Percentiles rank a stretch among this genome's conserved stretches.
Conservation (phyloP, 176 grass and related monocot species). For the Musa beccarii region DNA sequence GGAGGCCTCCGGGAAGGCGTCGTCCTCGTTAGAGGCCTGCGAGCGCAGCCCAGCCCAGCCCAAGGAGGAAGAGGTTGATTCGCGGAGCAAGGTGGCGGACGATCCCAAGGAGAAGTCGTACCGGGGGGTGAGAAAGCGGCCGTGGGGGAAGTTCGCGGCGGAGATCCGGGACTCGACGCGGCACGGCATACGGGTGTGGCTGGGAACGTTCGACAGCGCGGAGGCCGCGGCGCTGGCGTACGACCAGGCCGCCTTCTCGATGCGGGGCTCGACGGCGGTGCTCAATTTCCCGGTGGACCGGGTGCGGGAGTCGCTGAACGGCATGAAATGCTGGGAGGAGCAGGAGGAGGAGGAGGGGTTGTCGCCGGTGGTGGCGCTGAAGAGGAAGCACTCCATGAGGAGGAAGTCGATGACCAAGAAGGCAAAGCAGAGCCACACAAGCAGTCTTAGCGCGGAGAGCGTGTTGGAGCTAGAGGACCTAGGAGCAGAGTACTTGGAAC, state of each 20-base stretch:
- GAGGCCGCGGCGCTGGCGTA: slow-evolving; percentile 73
- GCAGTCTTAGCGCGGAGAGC: slow-evolving; percentile 8
- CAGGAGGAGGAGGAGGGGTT: background rate
- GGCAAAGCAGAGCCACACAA: slow-evolving; percentile 20
- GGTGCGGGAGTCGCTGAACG: slow-evolving; percentile 25
- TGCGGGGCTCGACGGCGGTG: slow-evolving; percentile 50
- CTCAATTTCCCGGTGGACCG: slow-evolving; percentile 60
- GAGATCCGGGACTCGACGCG: slow-evolving; percentile 11
- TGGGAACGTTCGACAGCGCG: slow-evolving; percentile 73
- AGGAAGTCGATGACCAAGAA: background rate
- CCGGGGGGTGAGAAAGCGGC: slow-evolving; percentile 48
- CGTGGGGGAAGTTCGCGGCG: slow-evolving; percentile 24
- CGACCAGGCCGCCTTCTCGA: slow-evolving; percentile 62
- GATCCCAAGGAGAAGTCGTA: slow-evolving; percentile 14
- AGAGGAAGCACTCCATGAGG: slow-evolving; percentile 26
- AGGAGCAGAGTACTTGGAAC: slow-evolving; percentile 52
- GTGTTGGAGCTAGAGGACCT: slow-evolving; percentile 64
- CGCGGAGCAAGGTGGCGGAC: background rate
- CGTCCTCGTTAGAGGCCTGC: background rate
- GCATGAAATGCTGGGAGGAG: slow-evolving; percentile 14
- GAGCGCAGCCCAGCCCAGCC: background rate
- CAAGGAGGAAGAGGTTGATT: slow-evolving; percentile 1
- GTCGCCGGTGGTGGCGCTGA: slow-evolving; percentile 27
- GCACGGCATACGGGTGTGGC: slow-evolving; percentile 33
- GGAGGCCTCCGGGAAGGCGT: background rate